Base-by-base conservation (phyloP, 495 filamentous ascomycete genomes). In the Penicillium argentinense region DNA sequence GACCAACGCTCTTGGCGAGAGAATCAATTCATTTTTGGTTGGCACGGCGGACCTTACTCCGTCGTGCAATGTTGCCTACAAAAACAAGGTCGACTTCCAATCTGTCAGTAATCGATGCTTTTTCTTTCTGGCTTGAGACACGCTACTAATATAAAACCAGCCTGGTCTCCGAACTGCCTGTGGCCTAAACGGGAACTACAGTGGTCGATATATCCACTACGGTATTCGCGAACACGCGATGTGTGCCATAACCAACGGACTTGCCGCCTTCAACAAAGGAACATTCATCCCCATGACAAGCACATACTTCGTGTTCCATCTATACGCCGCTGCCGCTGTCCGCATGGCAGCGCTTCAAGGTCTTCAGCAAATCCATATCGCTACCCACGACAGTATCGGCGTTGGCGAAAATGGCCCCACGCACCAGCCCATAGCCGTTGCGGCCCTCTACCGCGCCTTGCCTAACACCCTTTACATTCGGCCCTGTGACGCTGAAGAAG, bases 21-120 rank as follows among this genome's bases (percentile, higher is more conserved):
- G 69, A 11, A 47, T 78, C n/a, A 53, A 59, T 8, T 69, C 57
- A 22, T 71, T 82, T 59, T 75, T 82, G 71, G 71, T 78, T 29
- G 78, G 77, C 5, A 77, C 75, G 4, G 78, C 78, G 3, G 78
- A 82, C 46, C 63, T 82, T 14, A 68, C 75, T 0, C 75, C 75
- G 4, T 78, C 74, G 0, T 72, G 77, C 5, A 72, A 78, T 56
- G 74, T 78, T 69, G 62, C 60, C 27, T 80, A 68, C 67, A 61
- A 68, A n/a, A 68, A 57, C 22, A 74, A 73, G 45, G 53, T 68
- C 5, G 74, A 76, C 51, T 78, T 78, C 59, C 69, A 79, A 23
- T 21, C 32, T 12, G 29, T 33, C n/a, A 33, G 7, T 7, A n/a
- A 33, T 33, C 7, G 25, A 11, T 26, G 5, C 25, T 26, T 5